These are phyloP conservation scores for Hymenoscyphus albidus DNA, from an alignment of 2,329 filamentous ascomycete species.

Conservation along the genomic window DNA sequence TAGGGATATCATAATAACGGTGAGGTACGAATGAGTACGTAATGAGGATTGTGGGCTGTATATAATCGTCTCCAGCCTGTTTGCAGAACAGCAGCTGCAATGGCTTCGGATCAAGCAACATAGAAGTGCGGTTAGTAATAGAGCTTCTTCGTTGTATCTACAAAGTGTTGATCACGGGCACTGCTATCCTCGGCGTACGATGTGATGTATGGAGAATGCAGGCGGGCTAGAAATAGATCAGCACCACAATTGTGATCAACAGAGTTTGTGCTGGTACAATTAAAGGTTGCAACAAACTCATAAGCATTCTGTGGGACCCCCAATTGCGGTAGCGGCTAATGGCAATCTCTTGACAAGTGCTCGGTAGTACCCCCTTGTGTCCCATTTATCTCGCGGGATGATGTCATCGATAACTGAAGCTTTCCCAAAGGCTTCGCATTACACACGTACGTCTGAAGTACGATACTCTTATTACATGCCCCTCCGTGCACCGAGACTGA, in stretches of 20 bases:
- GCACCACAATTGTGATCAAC: too few relatives aligned
- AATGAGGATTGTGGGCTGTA: not conserved
- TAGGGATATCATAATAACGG: not conserved
- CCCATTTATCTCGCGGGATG: not conserved
- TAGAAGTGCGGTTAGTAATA: not conserved
- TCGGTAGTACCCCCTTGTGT: too few relatives aligned
- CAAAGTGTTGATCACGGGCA: too few relatives aligned
- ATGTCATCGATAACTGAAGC: not conserved
- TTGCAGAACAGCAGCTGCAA: not conserved
- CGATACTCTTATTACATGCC: not conserved
- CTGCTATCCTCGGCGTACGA: too few relatives aligned
- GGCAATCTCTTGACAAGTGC: too few relatives aligned
- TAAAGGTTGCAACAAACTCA: too few relatives aligned
- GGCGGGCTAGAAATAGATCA: too few relatives aligned
- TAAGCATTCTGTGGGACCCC: too few relatives aligned
- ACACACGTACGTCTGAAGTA: too few relatives aligned
- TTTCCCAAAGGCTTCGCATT: not conserved
- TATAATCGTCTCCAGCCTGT: not conserved
- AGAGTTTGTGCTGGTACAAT: too few relatives aligned
- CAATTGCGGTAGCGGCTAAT: too few relatives aligned
- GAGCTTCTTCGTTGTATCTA: not conserved
- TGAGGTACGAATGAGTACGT: not conserved
- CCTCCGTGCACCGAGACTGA: not conserved
- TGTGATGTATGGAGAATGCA: too few relatives aligned
- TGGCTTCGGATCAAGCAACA: constrained; percentile 1